Evolutionary conservation across 2,329 filamentous ascomycete genomes (phyloP), one percentile per base, ranked within the genome.

Genomic region (Dactylella cylindrospora): DNA sequence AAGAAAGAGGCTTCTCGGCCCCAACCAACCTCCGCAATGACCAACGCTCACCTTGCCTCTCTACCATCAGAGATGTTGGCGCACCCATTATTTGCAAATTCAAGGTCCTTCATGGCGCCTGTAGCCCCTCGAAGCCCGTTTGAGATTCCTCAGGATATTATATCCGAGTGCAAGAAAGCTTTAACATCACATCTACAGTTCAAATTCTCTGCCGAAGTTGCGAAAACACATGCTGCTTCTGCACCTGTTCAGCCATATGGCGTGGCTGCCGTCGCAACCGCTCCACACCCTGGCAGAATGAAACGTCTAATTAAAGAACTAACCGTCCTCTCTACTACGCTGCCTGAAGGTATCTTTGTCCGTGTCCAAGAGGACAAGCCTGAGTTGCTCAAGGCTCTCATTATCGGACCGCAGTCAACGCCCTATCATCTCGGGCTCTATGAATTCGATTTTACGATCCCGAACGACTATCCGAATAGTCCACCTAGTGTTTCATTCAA

Each of bases 351-450:
- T 2, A 79, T 81, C 17, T 80, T 75, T 53, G 73, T 81, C 15
- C 73, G 74, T 6, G 73, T 79, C 51, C 75, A 73, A 10, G 68
- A 71, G 8, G 73, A 73, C 6, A 72, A 78, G 1, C 72, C 76
- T 0, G 78, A 80, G 64, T 62, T 77, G n/a, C 74, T 80, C 69
- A 80, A 79, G 67, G 68, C 74, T 15, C 52, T 79, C 19, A 78
- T 81, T 40, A 70, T 77, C 15, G 79, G 79, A 0, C 77, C 79
- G 0, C 66, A 66, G 3, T 76, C 70, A 10, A 80, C 78, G 5
- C 79, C 79, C 10, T 81, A 81, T 67, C 78, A 78, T 64, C 72
- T 77, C 33, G 79, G 79, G 0, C 66, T 80, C 2, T 81, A 80
- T 66, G 78, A 80, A 61, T 81, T 81, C 54, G 78, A 81, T 65